Evolutionary conservation across 306 rosid genomes (phyloP), one percentile per base, ranked within the genome.

Genomic region (Pyrus communis): DNA sequence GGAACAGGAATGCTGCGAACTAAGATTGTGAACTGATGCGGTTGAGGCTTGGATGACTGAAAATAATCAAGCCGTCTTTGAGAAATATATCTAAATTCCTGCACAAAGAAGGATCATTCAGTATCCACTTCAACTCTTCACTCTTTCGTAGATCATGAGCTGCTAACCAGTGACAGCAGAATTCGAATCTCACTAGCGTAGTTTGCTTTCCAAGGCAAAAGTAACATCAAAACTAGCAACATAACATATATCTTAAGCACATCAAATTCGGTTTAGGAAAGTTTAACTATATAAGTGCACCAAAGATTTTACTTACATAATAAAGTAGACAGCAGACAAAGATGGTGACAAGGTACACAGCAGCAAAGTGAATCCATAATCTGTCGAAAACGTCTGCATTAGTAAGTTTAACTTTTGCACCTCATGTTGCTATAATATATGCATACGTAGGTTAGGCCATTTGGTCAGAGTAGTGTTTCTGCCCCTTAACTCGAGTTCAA

Each of bases 281-380:
- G 45, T 59, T 77, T 70, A 7, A 35, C 12, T 15, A 19, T 70
- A 79, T 38, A 82, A 63, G 33, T 30, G 38, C 62, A 61, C 78
- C 77, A 62, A 51, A 74, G 43, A 3, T 25, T 64, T 43, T 74
- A 82, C 97, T 87, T 90, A 95, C 99, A 72, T 84, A 74, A 85
- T 84, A 89, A 52, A 95, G 99, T 60, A 87, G 89, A 66, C 78
- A 71, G 85, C 97, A 95, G 78, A 86, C 77, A 82, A 89, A 95
- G 73, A 84, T 84, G 40, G 97, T 92, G 83, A 95, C 87, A 51
- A 85, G 22, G 89, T 95, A 95, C 77, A 95, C 92, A 46, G 99
- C 99, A 66, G 78, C 28, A 82, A 95, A 95, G 89, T 95, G 99
- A 76, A 89, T 55, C 97, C 99, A 95, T 80, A 95, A 84, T 86